Percentiles rank a stretch among this genome's conserved stretches.
Evolutionary conservation across 306 rosid species (phyloP).

Genomic region (Castanea crenata): DNA sequence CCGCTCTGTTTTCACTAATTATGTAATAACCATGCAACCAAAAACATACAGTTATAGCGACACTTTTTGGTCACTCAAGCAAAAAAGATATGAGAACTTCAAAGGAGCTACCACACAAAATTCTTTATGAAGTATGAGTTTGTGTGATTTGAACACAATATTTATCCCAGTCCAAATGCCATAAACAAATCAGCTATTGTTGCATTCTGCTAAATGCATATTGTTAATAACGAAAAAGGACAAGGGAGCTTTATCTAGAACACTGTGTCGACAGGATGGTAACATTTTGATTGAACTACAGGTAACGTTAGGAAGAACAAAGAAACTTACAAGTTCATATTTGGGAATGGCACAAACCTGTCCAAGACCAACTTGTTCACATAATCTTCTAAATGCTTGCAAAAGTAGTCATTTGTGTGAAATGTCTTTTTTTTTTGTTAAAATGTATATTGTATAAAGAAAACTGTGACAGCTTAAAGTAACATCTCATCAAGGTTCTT

Average conservation of each 20-base stretch:
- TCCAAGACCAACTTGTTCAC: constrained; percentile 89
- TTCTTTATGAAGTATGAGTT: not conserved
- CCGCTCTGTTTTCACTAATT: not conserved
- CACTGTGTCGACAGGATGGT: constrained; percentile 1
- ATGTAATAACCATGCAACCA: not conserved
- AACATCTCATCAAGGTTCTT: not conserved
- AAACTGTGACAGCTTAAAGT: not conserved
- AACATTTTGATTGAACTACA: constrained; percentile 1
- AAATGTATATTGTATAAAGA: not conserved
- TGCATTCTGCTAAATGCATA: constrained; percentile 44
- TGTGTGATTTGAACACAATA: constrained; percentile 83
- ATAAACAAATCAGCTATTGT: constrained; percentile 64
- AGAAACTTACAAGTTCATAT: constrained; percentile 72
- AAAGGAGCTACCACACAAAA: constrained; percentile 5
- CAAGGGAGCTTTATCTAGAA: constrained; percentile 1
- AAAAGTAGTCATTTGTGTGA: constrained; percentile 8
- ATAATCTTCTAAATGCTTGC: constrained; percentile 85
- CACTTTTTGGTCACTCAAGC: constrained; percentile 6
- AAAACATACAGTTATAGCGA: not conserved
- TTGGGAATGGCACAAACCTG: constrained; percentile 90
- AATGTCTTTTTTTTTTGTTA: not conserved
- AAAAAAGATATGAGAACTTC: not conserved
- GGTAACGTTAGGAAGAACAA: constrained; percentile 3
- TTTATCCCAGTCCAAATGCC: constrained; percentile 64
- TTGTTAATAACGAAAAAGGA: constrained; percentile 19